A percentile compares a stretch with the other conserved stretches of the same genome.
phyloP scores from a whole-genome alignment of 2,329 filamentous ascomycete species.

The Biscogniauxia marginata region DNA sequence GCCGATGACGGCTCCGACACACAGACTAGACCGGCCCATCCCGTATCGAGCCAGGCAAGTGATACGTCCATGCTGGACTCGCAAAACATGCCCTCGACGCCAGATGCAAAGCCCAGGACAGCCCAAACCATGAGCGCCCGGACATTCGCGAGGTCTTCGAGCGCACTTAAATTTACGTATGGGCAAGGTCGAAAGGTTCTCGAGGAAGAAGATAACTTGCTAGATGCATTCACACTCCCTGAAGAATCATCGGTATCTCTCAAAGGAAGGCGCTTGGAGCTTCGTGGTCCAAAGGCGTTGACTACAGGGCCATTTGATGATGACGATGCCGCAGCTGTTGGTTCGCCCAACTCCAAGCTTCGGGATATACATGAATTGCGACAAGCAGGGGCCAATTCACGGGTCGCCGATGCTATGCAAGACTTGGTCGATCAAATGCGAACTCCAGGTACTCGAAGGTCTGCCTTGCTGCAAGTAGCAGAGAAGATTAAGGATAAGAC shows the following conservation, averaged over 20 bases:
- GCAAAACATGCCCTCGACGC: constrained; percentile 23
- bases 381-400: constrained; percentile 64
- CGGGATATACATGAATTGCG: constrained; percentile 65
- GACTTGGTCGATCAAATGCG: constrained; percentile 63
- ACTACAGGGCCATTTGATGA: constrained; percentile 31
- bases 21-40: constrained; percentile 18
- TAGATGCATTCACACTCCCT: constrained; percentile 29
- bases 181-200: constrained; percentile 31
- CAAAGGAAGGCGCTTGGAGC: constrained; percentile 32
- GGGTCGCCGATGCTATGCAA: constrained; percentile 64
- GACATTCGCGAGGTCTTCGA: constrained; percentile 31
- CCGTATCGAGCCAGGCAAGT: constrained; percentile 20
- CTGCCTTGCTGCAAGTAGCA: constrained; percentile 59
- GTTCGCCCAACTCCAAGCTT: constrained; percentile 49
- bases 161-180: constrained; percentile 33
- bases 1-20: constrained; percentile 16
- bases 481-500: constrained; percentile 59
- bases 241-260: constrained; percentile 22
- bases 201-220: constrained; percentile 32
- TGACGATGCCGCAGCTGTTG: constrained; percentile 44
- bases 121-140: constrained; percentile 19
- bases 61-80: constrained; percentile 22
- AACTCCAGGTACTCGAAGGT: constrained; percentile 48
- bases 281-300: constrained; percentile 26
- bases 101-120: constrained; percentile 19